Conservation (phyloP, 345 rosid genomes). For the Chamaenerion angustifolium region DNA sequence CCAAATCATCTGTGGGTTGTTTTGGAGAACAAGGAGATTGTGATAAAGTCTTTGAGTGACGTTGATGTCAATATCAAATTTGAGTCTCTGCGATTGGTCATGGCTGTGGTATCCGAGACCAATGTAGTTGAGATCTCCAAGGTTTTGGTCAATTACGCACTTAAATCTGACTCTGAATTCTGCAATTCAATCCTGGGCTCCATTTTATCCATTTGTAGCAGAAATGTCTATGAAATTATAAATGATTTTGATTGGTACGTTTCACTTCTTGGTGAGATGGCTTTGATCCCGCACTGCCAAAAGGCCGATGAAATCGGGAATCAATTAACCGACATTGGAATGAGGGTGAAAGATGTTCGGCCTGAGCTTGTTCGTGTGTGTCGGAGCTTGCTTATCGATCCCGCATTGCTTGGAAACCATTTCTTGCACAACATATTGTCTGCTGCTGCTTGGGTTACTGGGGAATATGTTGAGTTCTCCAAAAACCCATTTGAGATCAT, state of each 20-base stretch:
- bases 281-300: conserved; percentile 73
- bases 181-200: conserved; percentile 81
- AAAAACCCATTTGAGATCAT: conserved; percentile 56
- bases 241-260: conserved; percentile 89
- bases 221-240: conserved; percentile 58
- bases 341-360: conserved; percentile 86
- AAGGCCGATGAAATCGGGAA: conserved; percentile 72
- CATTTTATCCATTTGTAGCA: conserved; percentile 51
- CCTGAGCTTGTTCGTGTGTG: conserved; percentile 57
- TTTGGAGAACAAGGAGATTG: conserved; percentile 75
- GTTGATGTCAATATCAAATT: conserved; percentile 68
- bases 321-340: conserved; percentile 78
- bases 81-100: conserved; percentile 65
- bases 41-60: conserved; percentile 74
- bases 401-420: conserved; percentile 85
- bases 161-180: conserved; percentile 77
- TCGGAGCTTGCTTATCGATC: conserved; percentile 79
- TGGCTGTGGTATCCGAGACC: conserved; percentile 80
- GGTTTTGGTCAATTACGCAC: conserved; percentile 70
- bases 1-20: conserved; percentile 69
- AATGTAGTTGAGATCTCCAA: conserved; percentile 62
- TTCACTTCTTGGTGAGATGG: conserved; percentile 80
- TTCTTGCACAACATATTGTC: conserved; percentile 64
- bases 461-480: conserved; percentile 68
- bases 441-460: conserved; percentile 92